Evolutionary conservation across 176 grass and related monocot species (phyloP).

Genomic region (Triticum dicoccoides): DNA sequence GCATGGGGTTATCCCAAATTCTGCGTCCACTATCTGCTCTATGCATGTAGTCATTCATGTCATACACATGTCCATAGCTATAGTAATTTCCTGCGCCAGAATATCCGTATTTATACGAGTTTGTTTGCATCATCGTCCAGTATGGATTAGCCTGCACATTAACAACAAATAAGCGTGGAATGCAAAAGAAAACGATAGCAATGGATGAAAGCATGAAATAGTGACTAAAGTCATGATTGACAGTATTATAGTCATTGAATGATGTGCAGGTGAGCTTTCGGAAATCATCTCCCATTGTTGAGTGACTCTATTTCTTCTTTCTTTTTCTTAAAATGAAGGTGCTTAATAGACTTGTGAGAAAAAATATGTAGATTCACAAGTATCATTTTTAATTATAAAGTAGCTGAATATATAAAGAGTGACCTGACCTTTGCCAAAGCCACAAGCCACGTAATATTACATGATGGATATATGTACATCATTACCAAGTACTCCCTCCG

Average conservation of each 20-base stretch:
- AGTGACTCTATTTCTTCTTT: neutral
- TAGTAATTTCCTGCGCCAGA: constrained; percentile 76
- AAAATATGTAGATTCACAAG: neutral
- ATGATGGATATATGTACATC: neutral
- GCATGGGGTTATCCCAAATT: constrained; percentile 60
- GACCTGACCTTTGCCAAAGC: neutral
- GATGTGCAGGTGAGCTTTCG: neutral
- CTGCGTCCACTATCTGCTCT: constrained; percentile 72
- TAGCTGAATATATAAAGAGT: neutral
- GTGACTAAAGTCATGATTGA: neutral
- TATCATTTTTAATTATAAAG: neutral
- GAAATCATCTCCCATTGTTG: neutral
- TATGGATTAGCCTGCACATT: constrained; percentile 71
- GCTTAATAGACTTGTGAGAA: neutral
- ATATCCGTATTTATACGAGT: constrained; percentile 86
- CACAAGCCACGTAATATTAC: neutral
- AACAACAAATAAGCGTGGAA: constrained; percentile 16
- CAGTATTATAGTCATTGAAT: constrained; percentile 12
- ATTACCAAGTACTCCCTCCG: no score
- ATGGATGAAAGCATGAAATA: neutral
- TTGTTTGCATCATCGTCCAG: constrained; percentile 91
- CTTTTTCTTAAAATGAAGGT: neutral
- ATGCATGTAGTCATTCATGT: constrained; percentile 68
- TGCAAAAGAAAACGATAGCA: neutral
- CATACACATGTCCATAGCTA: constrained; percentile 65